Conservation (phyloP, 352 stramenopile species). For the Thraustochytrium striatum region DNA sequence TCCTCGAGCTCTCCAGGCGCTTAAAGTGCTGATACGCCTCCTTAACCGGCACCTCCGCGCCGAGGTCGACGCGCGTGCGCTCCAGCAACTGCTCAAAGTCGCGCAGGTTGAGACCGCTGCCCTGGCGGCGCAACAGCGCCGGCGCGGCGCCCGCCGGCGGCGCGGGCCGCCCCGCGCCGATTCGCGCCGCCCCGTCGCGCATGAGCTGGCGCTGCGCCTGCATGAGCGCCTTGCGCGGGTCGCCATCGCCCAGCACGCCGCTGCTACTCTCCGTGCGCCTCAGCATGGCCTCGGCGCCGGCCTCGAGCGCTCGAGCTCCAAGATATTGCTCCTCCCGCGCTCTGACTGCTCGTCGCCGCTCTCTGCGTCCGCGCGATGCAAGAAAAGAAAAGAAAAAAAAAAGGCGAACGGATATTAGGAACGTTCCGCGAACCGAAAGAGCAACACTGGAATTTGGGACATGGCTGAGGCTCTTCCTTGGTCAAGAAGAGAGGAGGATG, state of each 20-base stretch:
- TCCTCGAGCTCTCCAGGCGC: constrained; percentile 20
- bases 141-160: not conserved
- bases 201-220: not conserved
- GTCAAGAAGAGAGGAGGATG: not conserved
- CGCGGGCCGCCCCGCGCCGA: not conserved
- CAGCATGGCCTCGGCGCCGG: no score
- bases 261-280: no score
- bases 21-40: constrained; percentile 45
- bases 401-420: no score
- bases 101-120: not conserved
- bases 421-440: no score
- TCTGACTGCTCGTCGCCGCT: no score
- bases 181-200: not conserved
- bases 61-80: not conserved
- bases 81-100: constrained; percentile 24
- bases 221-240: not conserved
- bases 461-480: no score
- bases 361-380: no score
- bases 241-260: no score
- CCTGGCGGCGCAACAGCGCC: not conserved
- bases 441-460: no score
- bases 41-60: constrained; percentile 23
- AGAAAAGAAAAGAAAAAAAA: no score
- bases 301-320: no score
- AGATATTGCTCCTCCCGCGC: no score